A percentile compares a stretch with the other conserved stretches of the same genome.
Conservation (phyloP, 495 filamentous ascomycete species). For the Apodospora peruviana region DNA sequence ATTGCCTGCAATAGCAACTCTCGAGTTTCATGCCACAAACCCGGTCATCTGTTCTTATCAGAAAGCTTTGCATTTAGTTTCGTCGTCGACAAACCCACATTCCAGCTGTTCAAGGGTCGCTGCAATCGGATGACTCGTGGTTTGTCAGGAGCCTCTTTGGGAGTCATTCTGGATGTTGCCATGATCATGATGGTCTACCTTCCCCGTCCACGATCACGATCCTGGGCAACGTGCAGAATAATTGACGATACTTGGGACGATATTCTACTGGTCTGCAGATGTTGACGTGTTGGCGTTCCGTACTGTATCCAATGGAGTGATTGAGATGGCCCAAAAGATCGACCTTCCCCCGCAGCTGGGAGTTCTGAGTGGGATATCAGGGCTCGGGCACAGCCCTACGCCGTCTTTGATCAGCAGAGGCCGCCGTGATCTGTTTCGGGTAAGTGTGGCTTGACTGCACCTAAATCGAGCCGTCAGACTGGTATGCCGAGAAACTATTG, state of each 20-base stretch:
- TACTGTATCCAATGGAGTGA: conserved; percentile 15
- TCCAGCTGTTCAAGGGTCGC: background rate
- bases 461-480: conserved; percentile 1
- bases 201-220: conserved; percentile 9
- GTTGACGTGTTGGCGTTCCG: conserved; percentile 1
- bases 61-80: conserved; percentile 9
- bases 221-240: conserved; percentile 2
- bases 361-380: conserved; percentile 1
- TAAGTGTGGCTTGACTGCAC: background rate
- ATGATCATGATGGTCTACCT: too few relatives aligned
- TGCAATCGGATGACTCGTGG: too few relatives aligned
- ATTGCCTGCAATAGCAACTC: background rate
- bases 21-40: too few relatives aligned
- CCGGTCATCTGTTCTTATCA: too few relatives aligned
- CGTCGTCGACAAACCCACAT: conserved; percentile 2
- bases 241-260: conserved; percentile 6
- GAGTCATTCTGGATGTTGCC: too few relatives aligned
- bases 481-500: background rate
- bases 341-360: background rate
- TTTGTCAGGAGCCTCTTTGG: too few relatives aligned
- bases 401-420: conserved; percentile 11
- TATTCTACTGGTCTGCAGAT: conserved; percentile 6
- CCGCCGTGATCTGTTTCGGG: conserved; percentile 12
- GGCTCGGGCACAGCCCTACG: conserved; percentile 10
- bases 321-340: background rate